Evolutionary conservation across 495 filamentous ascomycete genomes (phyloP).

Genomic region (Podospora pseudopauciseta): DNA sequence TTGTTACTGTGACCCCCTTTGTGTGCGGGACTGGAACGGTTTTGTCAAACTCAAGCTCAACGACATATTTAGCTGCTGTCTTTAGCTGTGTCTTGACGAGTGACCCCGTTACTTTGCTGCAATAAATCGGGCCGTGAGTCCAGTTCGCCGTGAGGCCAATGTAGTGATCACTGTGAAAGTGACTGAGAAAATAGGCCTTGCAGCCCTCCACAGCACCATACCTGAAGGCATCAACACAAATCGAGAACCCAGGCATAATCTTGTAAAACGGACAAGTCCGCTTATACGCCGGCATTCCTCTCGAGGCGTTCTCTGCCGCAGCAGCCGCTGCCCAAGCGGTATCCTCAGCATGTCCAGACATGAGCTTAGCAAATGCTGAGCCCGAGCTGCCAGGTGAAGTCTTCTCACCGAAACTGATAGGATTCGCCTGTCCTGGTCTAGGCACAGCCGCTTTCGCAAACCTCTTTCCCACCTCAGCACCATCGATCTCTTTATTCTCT

Average conservation of each 20-base stretch:
- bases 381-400: constrained; percentile 16
- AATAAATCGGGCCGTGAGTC: constrained; percentile 94
- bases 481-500: constrained; percentile 30
- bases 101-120: constrained; percentile 86
- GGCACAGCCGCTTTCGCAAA: constrained; percentile 66
- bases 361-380: constrained; percentile 86
- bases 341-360: constrained; percentile 88
- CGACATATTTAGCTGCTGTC: constrained; percentile 81
- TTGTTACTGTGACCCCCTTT: constrained; percentile 78
- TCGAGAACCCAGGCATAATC: constrained; percentile 84
- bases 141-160: constrained; percentile 83
- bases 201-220: constrained; percentile 92
- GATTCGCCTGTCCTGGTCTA: constrained; percentile 72
- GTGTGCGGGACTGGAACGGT: constrained; percentile 75
- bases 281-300: constrained; percentile 86
- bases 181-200: constrained; percentile 93
- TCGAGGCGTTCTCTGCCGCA: constrained; percentile 67
- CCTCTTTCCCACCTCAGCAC: constrained; percentile 45
- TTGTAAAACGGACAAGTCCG: constrained; percentile 98
- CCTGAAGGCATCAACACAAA: constrained; percentile 93
- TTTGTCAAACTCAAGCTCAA: constrained; percentile 82
- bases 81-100: constrained; percentile 80
- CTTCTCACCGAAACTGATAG: constrained; percentile 52
- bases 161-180: constrained; percentile 98
- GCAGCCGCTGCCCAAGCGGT: constrained; percentile 85